Evolutionary conservation across 1,139 yeast species (phyloP).

Genomic region (Kodamaea derodonti): DNA sequence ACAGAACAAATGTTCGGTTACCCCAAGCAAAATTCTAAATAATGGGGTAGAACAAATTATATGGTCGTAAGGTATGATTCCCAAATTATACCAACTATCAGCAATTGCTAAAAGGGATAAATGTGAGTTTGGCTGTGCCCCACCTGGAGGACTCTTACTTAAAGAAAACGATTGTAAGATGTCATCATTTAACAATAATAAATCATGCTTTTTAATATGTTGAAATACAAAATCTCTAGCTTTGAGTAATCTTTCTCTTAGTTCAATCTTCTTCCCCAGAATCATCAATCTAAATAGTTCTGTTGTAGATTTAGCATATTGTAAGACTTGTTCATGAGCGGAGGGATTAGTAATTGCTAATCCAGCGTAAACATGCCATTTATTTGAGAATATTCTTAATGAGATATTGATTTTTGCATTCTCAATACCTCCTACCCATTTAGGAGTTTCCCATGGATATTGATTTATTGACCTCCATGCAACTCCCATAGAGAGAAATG

Average conservation of each 20-base stretch:
- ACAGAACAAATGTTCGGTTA: conserved; percentile 85
- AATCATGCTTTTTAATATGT: conserved; percentile 50
- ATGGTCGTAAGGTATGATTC: conserved; percentile 91
- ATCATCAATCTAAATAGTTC: conserved; percentile 82
- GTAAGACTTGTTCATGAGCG: conserved; percentile 87
- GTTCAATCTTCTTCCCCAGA: conserved; percentile 57
- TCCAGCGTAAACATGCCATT: conserved; percentile 99
- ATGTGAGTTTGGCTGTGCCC: conserved; percentile 80
- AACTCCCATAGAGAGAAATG: conserved; percentile 92
- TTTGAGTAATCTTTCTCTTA: conserved; percentile 51
- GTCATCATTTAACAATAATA: conserved; percentile 72
- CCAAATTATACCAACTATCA: conserved; percentile 85
- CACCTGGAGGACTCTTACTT: conserved; percentile 66
- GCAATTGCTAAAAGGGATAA: conserved; percentile 84
- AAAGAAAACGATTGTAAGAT: conserved; percentile 77
- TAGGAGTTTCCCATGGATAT: conserved; percentile 89
- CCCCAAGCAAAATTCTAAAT: conserved; percentile 90
- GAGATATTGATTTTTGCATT: conserved; percentile 94
- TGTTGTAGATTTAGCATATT: conserved; percentile 81
- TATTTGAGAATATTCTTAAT: conserved; percentile 81
- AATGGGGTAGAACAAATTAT: conserved; percentile 93
- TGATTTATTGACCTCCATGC: conserved; percentile 86
- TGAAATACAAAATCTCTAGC: conserved; percentile 81
- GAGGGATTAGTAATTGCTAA: conserved; percentile 92
- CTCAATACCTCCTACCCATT: conserved; percentile 92